Evolutionary conservation across 495 filamentous ascomycete genomes (phyloP), one percentile per base, ranked within the genome.

Genomic region (Talaromyces adpressus): DNA sequence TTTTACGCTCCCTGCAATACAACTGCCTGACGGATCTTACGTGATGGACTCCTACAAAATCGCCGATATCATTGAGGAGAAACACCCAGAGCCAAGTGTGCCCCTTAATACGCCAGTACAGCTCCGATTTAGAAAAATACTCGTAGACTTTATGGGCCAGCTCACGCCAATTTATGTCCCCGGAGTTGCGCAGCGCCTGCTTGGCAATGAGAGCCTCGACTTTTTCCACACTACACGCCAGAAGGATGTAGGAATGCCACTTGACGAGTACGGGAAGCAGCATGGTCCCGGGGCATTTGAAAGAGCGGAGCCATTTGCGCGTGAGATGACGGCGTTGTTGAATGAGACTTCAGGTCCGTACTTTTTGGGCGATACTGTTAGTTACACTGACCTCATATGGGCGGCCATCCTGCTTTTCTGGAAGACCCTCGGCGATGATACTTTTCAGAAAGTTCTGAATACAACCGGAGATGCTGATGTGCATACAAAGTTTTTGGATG

Each of bases 31-130:
- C 54, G 82, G 76, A 27, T 78, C 72, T 16, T 84, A 80, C 64
- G 47, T 85, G 6, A 89, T 84, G 82, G 85, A 88, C 62, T 81
- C 77, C 18, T 68, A 66, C 57, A 67, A 67, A n/a, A 89, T 90
- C 64, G 81, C 78, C 12, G 34, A 66, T 2, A 72, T 68, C 20
- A 73, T 90, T 45, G 84, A 88, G 63, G 70, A 73, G 54, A 67
- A 67, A 4, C 73, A 88, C 64, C 85, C 86, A 0, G 67, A 74
- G 4, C 85, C 85, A 0, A 71, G 79, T 0, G 62, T 87, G 5
- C 78, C 77, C 62, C 68, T 87, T 5, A 78, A 85, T 71, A 76
- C 78, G 8, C 78, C 77, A 0, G 16, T 36, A 3, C 56, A 58
- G 30, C 30, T 36, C 11, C 11, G 14, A 18, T 58, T 36, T 14